phyloP scores from a whole-genome alignment of 305 asterid genomes.

The Rubia balearica region DNA sequence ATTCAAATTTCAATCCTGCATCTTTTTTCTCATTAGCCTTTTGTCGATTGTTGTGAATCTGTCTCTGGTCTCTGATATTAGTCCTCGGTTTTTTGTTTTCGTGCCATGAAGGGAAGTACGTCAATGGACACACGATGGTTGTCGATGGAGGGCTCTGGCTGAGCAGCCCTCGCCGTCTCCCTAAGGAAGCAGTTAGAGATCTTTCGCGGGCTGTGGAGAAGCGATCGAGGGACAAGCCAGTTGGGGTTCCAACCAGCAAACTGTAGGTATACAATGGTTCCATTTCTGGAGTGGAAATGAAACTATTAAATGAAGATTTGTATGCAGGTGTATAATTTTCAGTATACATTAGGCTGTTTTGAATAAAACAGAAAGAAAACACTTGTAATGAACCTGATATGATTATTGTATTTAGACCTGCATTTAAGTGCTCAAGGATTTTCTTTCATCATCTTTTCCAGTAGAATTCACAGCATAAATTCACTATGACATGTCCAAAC shows the following conservation, averaged over 20 bases:
- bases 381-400: neutral
- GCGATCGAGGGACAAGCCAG: slow-evolving; percentile 38
- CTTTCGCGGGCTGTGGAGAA: slow-evolving; percentile 43
- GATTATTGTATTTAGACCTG: neutral
- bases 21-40: neutral
- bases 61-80: neutral
- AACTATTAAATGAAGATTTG: neutral
- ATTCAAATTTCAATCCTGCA: neutral
- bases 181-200: slow-evolving; percentile 39
- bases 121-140: slow-evolving; percentile 38
- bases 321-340: neutral
- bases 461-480: too few relatives aligned
- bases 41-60: neutral
- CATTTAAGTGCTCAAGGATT: neutral
- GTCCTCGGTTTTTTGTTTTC: neutral
- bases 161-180: slow-evolving; percentile 37
- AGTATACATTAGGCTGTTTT: neutral
- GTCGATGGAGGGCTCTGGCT: slow-evolving; percentile 57
- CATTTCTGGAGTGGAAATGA: too few relatives aligned
- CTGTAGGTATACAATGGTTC: slow-evolving; percentile 11
- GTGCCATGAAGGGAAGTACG: slow-evolving; percentile 30
- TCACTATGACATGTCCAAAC: too few relatives aligned
- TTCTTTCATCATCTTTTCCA: neutral
- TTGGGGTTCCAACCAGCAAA: slow-evolving; percentile 41
- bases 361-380: neutral